Evolutionary conservation across 805 yeast genomes (phyloP).

Genomic region (Candida golubevii): DNA sequence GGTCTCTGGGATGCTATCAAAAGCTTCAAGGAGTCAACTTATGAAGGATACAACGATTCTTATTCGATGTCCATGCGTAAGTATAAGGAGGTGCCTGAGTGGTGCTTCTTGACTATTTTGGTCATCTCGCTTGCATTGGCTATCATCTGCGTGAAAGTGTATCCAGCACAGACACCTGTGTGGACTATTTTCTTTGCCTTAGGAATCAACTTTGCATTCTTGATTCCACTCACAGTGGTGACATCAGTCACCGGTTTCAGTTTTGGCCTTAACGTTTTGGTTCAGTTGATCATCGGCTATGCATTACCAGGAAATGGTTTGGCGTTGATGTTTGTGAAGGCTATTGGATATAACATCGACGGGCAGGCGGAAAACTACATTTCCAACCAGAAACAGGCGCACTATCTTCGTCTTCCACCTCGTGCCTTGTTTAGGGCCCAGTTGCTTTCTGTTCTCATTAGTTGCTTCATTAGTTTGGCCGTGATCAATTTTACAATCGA

Average conservation of each 20-base stretch:
- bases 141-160: constrained; percentile 33
- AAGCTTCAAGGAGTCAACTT: constrained; percentile 21
- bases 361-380: constrained; percentile 46
- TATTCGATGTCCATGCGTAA: constrained; percentile 32
- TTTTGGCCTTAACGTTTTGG: constrained; percentile 40
- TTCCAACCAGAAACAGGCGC: constrained; percentile 43
- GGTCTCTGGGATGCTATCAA: constrained; percentile 15
- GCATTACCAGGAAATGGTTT: constrained; percentile 45
- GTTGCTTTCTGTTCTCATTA: constrained; percentile 40
- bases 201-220: constrained; percentile 34
- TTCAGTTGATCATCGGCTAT: constrained; percentile 40
- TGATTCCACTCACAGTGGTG: constrained; percentile 38
- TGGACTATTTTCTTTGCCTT: constrained; percentile 38
- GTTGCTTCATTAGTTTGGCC: constrained; percentile 34
- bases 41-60: constrained; percentile 31
- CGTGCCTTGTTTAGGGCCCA: constrained; percentile 40
- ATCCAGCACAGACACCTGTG: constrained; percentile 43
- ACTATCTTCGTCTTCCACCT: constrained; percentile 40
- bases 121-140: constrained; percentile 31
- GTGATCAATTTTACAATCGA: constrained; percentile 41
- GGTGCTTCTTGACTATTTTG: constrained; percentile 37
- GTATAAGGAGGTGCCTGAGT: constrained; percentile 39
- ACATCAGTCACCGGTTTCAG: constrained; percentile 33
- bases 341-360: constrained; percentile 45
- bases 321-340: constrained; percentile 45